Conservation (phyloP, 805 yeast species). For the Starmerella vaccinii region DNA sequence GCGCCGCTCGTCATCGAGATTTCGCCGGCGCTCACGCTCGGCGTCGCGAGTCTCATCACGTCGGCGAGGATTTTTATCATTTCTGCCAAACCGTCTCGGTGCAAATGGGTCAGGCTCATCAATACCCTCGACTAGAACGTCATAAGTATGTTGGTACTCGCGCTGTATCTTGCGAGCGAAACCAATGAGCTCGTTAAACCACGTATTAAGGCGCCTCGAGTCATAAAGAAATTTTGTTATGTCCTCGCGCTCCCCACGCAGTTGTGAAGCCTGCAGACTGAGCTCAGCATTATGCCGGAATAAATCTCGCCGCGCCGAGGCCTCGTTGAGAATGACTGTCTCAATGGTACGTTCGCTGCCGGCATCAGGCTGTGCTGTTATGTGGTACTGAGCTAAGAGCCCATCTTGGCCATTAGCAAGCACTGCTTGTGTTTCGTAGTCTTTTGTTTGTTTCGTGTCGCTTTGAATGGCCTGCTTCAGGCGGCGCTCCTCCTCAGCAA, state of each 20-base stretch:
- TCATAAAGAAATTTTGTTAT: not conserved
- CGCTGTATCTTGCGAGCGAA: constrained; percentile 8
- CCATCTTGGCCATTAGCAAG: not conserved
- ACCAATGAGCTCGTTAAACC: constrained; percentile 4
- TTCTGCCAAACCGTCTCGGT: not conserved
- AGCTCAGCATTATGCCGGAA: constrained; percentile 5
- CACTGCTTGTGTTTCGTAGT: constrained; percentile 3
- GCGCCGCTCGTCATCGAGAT: not conserved
- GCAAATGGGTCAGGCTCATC: not conserved
- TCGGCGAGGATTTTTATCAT: not conserved
- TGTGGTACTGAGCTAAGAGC: constrained; percentile 1
- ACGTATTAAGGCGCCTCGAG: constrained; percentile 1
- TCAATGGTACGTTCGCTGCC: not conserved
- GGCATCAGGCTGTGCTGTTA: not conserved
- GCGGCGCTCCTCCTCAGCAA: not conserved
- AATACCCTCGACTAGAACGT: not conserved
- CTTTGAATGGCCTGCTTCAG: not conserved
- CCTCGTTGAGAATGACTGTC: not conserved
- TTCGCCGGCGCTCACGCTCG: not conserved
- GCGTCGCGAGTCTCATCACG: not conserved
- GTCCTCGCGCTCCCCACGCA: constrained; percentile 1
- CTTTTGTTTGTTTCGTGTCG: not conserved
- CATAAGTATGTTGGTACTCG: constrained; percentile 2
- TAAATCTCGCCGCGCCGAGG: constrained; percentile 1
- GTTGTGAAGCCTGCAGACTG: not conserved